Conservation (phyloP, 2,329 filamentous ascomycete genomes). For the Curvularia spicifera region DNA sequence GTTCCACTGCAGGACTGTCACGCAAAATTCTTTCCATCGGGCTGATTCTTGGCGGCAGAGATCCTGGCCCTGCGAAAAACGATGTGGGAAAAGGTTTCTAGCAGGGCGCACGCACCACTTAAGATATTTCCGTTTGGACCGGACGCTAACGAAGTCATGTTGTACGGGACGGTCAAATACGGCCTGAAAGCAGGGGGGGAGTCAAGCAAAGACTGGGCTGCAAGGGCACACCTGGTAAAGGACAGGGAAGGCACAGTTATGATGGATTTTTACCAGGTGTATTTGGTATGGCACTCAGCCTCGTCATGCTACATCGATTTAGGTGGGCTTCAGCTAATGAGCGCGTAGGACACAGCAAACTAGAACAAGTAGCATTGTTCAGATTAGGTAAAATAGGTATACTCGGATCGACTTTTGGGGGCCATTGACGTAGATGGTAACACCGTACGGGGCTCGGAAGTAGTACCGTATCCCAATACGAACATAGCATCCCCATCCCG, state of each 20-base stretch:
- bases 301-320: constrained; percentile 1
- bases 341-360: constrained; percentile 26
- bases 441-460: not conserved
- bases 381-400: constrained; percentile 10
- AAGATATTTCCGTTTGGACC: constrained; percentile 60
- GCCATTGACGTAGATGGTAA: constrained; percentile 8
- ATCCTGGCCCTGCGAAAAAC: constrained; percentile 59
- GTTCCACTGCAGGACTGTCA: not conserved
- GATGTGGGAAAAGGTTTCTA: constrained; percentile 61
- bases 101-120: constrained; percentile 54
- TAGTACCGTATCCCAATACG: not conserved
- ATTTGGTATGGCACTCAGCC: constrained; percentile 53
- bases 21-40: not conserved
- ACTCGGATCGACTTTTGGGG: not conserved
- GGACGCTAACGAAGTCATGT: constrained; percentile 59
- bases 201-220: constrained; percentile 60
- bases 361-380: constrained; percentile 16
- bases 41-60: constrained; percentile 42
- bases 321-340: constrained; percentile 15
- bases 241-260: constrained; percentile 60
- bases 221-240: constrained; percentile 59
- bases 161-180: constrained; percentile 62
- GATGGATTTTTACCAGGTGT: constrained; percentile 63
- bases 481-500: not conserved
- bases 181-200: constrained; percentile 59